A percentile compares a stretch with the other conserved stretches of the same genome.
These are phyloP conservation scores for Juncus inflexus DNA, from an alignment of 176 grass and related monocot species.

Conservation along the genomic window DNA sequence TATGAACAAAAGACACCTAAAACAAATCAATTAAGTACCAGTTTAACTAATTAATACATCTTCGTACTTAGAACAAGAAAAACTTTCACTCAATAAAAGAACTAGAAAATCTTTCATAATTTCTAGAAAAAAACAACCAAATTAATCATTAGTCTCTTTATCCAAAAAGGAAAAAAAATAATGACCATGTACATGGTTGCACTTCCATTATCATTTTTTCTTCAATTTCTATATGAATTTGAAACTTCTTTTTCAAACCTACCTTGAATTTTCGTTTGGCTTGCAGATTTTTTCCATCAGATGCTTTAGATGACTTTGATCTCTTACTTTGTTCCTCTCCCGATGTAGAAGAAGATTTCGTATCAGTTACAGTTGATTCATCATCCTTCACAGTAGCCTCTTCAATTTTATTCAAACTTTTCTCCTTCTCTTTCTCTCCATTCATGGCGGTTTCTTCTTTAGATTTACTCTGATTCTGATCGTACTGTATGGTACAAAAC, in stretches of 20 bases:
- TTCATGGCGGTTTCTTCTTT: constrained; percentile 11
- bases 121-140: no score
- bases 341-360: constrained; percentile 40
- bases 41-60: not conserved
- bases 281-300: constrained; percentile 40
- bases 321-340: constrained; percentile 41
- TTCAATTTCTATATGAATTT: not conserved
- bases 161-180: no score
- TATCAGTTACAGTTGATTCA: constrained; percentile 19
- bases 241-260: constrained; percentile 18
- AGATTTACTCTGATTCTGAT: not conserved
- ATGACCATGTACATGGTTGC: no score
- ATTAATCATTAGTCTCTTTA: no score
- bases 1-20: not conserved
- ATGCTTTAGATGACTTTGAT: constrained; percentile 24
- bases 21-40: not conserved
- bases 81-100: no score
- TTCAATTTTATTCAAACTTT: constrained; percentile 3
- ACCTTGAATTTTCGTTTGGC: constrained; percentile 84
- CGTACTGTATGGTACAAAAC: constrained; percentile 29
- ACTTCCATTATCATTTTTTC: no score
- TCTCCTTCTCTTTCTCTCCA: constrained; percentile 12
- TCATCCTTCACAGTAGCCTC: constrained; percentile 29
- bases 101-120: no score
- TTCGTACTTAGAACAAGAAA: no score